Evolutionary conservation across 116 monocot species (phyloP), one percentile per base, ranked within the genome.

Genomic region (Phalaenopsis hybrid): DNA sequence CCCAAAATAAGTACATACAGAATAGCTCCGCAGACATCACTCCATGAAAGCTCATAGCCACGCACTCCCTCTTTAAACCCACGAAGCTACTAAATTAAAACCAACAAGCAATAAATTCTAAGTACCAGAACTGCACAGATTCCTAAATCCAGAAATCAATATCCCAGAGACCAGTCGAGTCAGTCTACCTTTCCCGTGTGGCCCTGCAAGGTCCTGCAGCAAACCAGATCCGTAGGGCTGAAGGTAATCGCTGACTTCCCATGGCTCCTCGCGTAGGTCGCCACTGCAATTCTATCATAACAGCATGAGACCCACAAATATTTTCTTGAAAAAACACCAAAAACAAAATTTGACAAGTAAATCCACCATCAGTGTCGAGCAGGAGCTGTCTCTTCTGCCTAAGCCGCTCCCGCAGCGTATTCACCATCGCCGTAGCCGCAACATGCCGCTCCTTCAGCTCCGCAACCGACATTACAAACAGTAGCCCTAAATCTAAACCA

Each of bases 401-500:
- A 70, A 98, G 78, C 90, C 87, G 80, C 81, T 98, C 98, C 44
- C 92, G 82, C 57, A 95, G 90, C 50, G 86, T 72, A 79, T 90
- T 93, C 82, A 98, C 98, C 16, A 85, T 83, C 78, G 85, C 86
- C 82, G 92, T 93, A 20, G 98, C 93, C 10, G 90, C 88, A 55
- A 79, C 83, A 52, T 98, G 98, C 83, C 86, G 85, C 89, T 95
- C 89, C 86, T 92, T 95, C 76, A 98, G 85, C 90, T 98, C 98
- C 80, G 88, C 80, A 28, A 92, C 88, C 12, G 98, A 95, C 95
- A 95, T 94, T 44, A 48, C 0, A 82, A 87, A 57, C 74, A 45
- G 18, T 8, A 57, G 49, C 23, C 69, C 55, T 25, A 79, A 43
- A 44, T 34, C 31, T 44, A 65, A 67, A 59, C 75, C 65, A 48